phyloP scores from a whole-genome alignment of 805 yeast species.

The Sugiyamaella floridensis region DNA sequence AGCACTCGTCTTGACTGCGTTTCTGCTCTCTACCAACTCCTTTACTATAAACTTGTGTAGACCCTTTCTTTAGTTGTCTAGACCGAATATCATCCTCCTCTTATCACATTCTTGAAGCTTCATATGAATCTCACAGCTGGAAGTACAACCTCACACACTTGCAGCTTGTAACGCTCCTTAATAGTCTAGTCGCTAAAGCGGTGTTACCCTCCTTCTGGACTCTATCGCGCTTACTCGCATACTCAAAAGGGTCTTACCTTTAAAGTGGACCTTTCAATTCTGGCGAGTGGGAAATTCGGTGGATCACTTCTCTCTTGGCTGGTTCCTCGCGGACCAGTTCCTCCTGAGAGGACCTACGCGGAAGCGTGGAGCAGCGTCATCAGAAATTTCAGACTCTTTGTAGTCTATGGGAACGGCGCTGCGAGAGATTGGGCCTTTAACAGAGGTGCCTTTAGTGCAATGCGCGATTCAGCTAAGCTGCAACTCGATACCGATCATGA shows the following conservation, averaged over 20 bases:
- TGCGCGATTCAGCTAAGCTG: slow-evolving; percentile 21
- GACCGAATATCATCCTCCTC: too few relatives aligned
- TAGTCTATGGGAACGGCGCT: slow-evolving; percentile 20
- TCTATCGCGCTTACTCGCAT: slow-evolving; percentile 22
- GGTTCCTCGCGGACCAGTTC: neutral
- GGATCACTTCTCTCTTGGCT: slow-evolving; percentile 19
- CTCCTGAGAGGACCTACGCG: slow-evolving; percentile 14
- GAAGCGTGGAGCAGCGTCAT: slow-evolving; percentile 20
- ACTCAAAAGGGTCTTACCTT: slow-evolving; percentile 12
- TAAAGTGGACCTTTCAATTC: neutral
- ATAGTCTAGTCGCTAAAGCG: slow-evolving; percentile 1
- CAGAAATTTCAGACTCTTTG: slow-evolving; percentile 16
- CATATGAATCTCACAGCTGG: too few relatives aligned
- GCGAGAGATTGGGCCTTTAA: slow-evolving; percentile 18
- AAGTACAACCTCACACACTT: too few relatives aligned
- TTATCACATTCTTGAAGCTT: too few relatives aligned
- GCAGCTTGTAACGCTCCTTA: neutral
- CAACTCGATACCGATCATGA: slow-evolving; percentile 24
- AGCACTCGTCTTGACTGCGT: too few relatives aligned
- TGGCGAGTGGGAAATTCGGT: slow-evolving; percentile 25
- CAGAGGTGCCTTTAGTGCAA: slow-evolving; percentile 20
- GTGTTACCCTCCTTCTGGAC: slow-evolving; percentile 8
- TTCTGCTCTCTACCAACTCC: too few relatives aligned
- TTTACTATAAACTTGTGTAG: too few relatives aligned
- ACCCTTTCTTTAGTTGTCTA: too few relatives aligned